Conservation (phyloP, 176 grass and related monocot genomes). For the Bromus sterilis region DNA sequence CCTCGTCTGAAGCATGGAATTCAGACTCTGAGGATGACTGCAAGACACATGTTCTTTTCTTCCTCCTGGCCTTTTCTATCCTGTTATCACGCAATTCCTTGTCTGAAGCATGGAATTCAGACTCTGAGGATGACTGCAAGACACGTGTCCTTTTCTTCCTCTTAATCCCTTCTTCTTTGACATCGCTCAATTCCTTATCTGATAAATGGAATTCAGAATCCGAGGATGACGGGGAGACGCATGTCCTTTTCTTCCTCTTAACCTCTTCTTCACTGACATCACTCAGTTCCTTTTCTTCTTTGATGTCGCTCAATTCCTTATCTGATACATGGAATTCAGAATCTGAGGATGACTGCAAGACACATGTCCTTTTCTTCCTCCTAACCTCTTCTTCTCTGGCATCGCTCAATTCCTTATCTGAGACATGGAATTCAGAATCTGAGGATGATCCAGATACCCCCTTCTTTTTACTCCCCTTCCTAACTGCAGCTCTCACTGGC, state of each 20-base stretch:
- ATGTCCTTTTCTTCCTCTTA: conserved; percentile 28
- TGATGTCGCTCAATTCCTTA: conserved; percentile 34
- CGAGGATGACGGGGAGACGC: conserved; percentile 35
- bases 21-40: conserved; percentile 68
- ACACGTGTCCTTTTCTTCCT: conserved; percentile 27
- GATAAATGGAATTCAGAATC: conserved; percentile 70
- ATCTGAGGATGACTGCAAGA: conserved; percentile 49
- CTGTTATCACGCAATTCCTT: conserved; percentile 32
- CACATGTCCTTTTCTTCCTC: conserved; percentile 27
- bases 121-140: conserved; percentile 56
- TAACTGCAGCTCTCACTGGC: neutral
- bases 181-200: conserved; percentile 42
- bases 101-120: conserved; percentile 61
- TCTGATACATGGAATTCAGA: conserved; percentile 66
- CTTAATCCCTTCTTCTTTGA: neutral
- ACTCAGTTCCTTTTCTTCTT: conserved; percentile 8
- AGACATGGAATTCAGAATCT: conserved; percentile 55
- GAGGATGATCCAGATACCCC: conserved; percentile 42
- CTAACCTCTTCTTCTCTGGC: neutral
- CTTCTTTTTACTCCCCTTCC: conserved; percentile 47
- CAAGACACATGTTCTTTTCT: conserved; percentile 26
- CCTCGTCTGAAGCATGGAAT: conserved; percentile 59
- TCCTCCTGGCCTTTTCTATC: neutral
- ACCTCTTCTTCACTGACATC: neutral
- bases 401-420: conserved; percentile 46